Conservation (phyloP, 2,329 filamentous ascomycete species). For the Canariomyces notabilis region DNA sequence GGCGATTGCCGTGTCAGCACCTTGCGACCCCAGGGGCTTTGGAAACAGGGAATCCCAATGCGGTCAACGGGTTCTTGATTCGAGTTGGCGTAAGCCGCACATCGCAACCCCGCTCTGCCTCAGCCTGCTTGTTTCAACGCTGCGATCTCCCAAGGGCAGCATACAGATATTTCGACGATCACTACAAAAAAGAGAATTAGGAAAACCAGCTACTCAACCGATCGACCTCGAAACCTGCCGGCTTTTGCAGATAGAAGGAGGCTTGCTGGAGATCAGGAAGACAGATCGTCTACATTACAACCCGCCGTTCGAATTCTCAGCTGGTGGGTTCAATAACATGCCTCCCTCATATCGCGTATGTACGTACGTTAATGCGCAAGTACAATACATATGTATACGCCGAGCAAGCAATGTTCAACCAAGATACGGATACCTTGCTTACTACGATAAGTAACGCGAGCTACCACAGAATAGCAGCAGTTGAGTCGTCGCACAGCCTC, state of each 20-base stretch:
- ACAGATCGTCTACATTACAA: conserved; percentile 5
- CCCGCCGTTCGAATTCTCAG: neutral
- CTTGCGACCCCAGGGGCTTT: neutral
- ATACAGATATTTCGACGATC: conserved; percentile 12
- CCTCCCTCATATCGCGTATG: no score
- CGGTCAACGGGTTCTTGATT: conserved; percentile 7
- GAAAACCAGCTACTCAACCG: neutral
- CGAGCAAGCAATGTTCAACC: no score
- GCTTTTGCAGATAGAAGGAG: conserved; percentile 4
- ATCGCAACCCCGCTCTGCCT: conserved; percentile 5
- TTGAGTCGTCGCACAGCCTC: no score
- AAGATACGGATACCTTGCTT: no score
- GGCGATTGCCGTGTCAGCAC: conserved; percentile 5
- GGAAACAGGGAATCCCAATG: neutral
- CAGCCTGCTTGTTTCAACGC: conserved; percentile 18
- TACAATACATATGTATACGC: no score
- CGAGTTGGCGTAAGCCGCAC: conserved; percentile 11
- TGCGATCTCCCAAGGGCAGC: conserved; percentile 12
- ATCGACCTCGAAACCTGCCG: neutral
- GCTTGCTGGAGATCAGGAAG: neutral
- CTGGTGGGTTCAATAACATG: no score
- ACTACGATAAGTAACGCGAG: no score
- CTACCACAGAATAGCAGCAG: no score
- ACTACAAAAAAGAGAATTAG: neutral
- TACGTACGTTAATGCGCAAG: no score